Evolutionary conservation across 805 yeast species (phyloP), one percentile per base, ranked within the genome.

Genomic region (Yarrowia sp.): DNA sequence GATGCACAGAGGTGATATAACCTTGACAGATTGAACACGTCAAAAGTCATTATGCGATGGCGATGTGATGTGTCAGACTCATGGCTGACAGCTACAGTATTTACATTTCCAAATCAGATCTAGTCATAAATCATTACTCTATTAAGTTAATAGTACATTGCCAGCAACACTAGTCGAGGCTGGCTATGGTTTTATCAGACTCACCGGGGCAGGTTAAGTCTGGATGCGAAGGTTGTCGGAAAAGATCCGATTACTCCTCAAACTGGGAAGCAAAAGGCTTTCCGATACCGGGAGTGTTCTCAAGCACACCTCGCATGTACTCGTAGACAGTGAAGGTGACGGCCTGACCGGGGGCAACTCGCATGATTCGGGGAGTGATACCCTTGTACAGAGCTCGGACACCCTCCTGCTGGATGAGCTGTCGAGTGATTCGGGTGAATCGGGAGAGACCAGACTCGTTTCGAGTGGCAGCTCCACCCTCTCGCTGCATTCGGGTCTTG

Each of bases 311-410:
- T 77, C 92, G 88, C 75, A 91, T 89, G 74, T 82, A 88, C 79
- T 93, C 99, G 77, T 93, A 93, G 48, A 95, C 97, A 8, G 98
- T 95, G 80, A 93, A 93, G 17, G 98, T 95, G 65, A 93, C 98
- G 65, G 98, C 98, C 79, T 93, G 99, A 67, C 99, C 99, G 24
- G 99, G 98, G 12, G 99, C 99, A 62, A 93, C 99, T 80, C 99
- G 88, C 96, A 93, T 92, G 71, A 93, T 93, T 80, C 99, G 88
- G 71, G 99, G 99, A 24, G 98, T 92, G 74, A 93, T 93, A 79
- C 99, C 99, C 75, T 93, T 90, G 81, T 93, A 93, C 75, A 93
- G 83, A 44, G 97, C 96, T 64, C 83, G 81, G 70, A 86, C 79
- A 70, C 99, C 99, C 78, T 92, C 97, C 80, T 91, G 96, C 74